These are phyloP conservation scores for Nicotiana obtusifolia DNA, from an alignment of 257 asterid genomes.

Conservation along the genomic window DNA sequence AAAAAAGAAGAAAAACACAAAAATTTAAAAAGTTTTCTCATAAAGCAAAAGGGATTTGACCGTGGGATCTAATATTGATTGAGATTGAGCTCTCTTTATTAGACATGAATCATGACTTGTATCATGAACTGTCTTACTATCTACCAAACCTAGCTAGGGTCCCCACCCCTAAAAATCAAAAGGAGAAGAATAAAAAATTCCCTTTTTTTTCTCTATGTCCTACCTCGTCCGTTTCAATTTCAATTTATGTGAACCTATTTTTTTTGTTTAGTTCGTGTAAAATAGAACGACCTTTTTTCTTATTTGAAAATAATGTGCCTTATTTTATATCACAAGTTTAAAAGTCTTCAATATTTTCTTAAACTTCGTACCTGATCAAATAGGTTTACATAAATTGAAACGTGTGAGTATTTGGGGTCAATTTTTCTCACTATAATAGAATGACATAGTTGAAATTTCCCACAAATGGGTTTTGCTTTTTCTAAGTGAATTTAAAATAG, in stretches of 20 bases:
- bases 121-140: constrained; percentile 80
- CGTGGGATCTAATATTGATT: constrained; percentile 46
- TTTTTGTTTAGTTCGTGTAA: too few relatives aligned
- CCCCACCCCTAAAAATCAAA: constrained; percentile 19
- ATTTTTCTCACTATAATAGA: neutral
- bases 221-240: too few relatives aligned
- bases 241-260: too few relatives aligned
- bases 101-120: constrained; percentile 88
- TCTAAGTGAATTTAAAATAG: neutral
- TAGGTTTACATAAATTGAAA: too few relatives aligned
- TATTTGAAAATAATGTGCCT: too few relatives aligned
- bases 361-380: too few relatives aligned
- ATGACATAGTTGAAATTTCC: neutral
- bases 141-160: constrained; percentile 27
- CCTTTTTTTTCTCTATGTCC: neutral
- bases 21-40: neutral
- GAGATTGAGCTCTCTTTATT: constrained; percentile 58
- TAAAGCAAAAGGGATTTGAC: constrained; percentile 32
- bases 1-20: neutral
- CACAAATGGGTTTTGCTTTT: neutral
- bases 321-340: too few relatives aligned
- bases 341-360: too few relatives aligned
- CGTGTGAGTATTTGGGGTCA: too few relatives aligned
- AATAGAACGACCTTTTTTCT: neutral
- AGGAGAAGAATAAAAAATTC: neutral